Evolutionary conservation across 1,139 yeast genomes (phyloP).

Genomic region (Geotrichum histeridarum): DNA sequence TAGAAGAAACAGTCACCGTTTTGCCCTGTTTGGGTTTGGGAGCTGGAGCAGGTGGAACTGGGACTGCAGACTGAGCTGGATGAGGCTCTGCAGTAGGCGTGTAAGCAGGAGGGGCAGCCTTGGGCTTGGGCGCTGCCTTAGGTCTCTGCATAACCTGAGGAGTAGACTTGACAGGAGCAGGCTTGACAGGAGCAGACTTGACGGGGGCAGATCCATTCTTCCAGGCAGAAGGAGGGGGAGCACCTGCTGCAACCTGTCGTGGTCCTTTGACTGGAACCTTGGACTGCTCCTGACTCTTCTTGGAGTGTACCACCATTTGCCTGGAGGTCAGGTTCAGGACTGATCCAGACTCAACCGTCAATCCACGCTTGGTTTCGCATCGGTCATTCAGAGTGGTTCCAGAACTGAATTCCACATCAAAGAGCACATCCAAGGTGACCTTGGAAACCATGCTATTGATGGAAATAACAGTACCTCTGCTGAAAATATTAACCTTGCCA

Average conservation of each 20-base stretch:
- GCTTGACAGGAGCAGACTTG: neutral
- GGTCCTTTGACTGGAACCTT: neutral
- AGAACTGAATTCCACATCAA: slow-evolving; percentile 76
- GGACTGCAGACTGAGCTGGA: neutral
- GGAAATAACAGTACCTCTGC: slow-evolving; percentile 88
- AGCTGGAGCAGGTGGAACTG: slow-evolving; percentile 8
- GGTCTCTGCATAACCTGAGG: slow-evolving; percentile 7
- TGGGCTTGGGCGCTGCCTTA: neutral
- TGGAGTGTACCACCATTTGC: slow-evolving; percentile 63
- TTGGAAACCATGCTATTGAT: slow-evolving; percentile 58
- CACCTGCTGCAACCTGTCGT: neutral
- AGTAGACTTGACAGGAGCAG: neutral
- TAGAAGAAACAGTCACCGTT: slow-evolving; percentile 3
- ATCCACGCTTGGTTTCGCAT: slow-evolving; percentile 71
- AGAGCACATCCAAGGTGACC: slow-evolving; percentile 62
- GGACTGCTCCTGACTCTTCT: slow-evolving; percentile 17
- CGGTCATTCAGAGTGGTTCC: slow-evolving; percentile 81
- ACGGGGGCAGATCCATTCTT: slow-evolving; percentile 1
- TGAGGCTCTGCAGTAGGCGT: slow-evolving; percentile 3
- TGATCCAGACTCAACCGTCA: slow-evolving; percentile 74
- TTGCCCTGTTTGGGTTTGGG: slow-evolving; percentile 11
- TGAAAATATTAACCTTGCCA: slow-evolving; percentile 83
- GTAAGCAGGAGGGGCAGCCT: neutral
- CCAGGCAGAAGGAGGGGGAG: slow-evolving; percentile 5
- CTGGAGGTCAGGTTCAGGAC: slow-evolving; percentile 70